Conservation (phyloP, 1,284 basidiomycete genomes). For the Cystobasidium sp. region DNA sequence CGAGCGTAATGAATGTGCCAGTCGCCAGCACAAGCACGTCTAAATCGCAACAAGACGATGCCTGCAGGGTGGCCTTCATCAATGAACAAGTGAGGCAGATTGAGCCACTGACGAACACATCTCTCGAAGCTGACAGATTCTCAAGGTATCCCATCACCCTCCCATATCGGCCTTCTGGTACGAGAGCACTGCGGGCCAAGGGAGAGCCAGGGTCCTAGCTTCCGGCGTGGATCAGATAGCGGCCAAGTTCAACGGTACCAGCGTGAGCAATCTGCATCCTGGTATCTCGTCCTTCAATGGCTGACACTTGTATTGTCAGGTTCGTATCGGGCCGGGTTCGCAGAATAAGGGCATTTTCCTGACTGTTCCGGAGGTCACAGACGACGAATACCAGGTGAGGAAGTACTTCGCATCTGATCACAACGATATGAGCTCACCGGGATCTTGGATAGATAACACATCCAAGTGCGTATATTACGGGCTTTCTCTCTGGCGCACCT, state of each 20-base stretch:
- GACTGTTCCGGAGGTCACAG: slow-evolving; percentile 68
- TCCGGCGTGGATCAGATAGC: slow-evolving; percentile 80
- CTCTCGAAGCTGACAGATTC: not conserved
- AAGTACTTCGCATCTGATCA: not conserved
- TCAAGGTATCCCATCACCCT: slow-evolving; percentile 92
- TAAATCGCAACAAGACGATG: slow-evolving; percentile 4
- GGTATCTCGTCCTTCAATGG: not conserved
- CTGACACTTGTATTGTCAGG: slow-evolving; percentile 55
- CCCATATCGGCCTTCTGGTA: slow-evolving; percentile 88
- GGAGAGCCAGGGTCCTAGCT: slow-evolving; percentile 36
- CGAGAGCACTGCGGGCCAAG: slow-evolving; percentile 51
- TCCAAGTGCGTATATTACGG: slow-evolving; percentile 86
- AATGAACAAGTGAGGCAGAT: slow-evolving; percentile 51
- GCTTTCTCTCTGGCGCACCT: slow-evolving; percentile 83
- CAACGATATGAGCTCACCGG: not conserved
- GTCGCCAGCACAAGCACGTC: slow-evolving; percentile 9
- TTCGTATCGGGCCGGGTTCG: slow-evolving; percentile 79
- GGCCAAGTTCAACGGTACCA: slow-evolving; percentile 64
- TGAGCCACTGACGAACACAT: too few species aligned
- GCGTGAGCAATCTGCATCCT: slow-evolving; percentile 4
- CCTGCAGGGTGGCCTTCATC: slow-evolving; percentile 52
- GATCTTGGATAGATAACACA: slow-evolving; percentile 72
- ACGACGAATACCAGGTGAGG: slow-evolving; percentile 62
- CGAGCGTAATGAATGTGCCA: slow-evolving; percentile 10
- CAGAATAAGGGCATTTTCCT: slow-evolving; percentile 89